phyloP scores from a whole-genome alignment of 495 filamentous ascomycete genomes.

The Penicillium antarcticum region DNA sequence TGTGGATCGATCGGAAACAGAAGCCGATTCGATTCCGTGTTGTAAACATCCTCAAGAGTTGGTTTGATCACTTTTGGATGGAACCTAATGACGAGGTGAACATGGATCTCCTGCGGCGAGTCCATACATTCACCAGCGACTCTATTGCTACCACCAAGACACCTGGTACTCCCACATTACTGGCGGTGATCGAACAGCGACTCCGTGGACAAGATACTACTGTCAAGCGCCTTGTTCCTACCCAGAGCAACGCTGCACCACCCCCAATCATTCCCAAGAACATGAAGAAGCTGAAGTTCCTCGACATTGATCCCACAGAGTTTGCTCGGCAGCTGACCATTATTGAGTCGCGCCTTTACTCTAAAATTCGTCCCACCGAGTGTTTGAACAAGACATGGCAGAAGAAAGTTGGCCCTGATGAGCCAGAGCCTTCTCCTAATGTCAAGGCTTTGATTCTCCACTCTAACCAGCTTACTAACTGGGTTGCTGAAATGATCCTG shows the following conservation, averaged over 20 bases:
- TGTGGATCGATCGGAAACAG: conserved; percentile 92
- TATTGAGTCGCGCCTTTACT: conserved; percentile 91
- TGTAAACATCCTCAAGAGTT: conserved; percentile 95
- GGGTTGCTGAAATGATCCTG: conserved; percentile 99
- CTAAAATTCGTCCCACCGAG: conserved; percentile 91
- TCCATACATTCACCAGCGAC: conserved; percentile 87
- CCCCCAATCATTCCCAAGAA: conserved; percentile 94
- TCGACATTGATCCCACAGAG: conserved; percentile 93
- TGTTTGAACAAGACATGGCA: conserved; percentile 99
- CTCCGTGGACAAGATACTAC: conserved; percentile 81
- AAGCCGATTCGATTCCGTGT: conserved; percentile 92
- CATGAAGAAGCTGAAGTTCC: conserved; percentile 98
- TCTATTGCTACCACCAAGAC: conserved; percentile 90
- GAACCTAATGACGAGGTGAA: conserved; percentile 81
- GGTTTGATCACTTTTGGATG: conserved; percentile 99
- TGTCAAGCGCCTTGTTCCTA: conserved; percentile 82
- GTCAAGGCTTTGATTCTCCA: conserved; percentile 95
- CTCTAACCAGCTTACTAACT: conserved; percentile 97
- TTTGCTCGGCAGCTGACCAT: conserved; percentile 96
- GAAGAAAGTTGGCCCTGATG: conserved; percentile 79
- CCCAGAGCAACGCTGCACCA: conserved; percentile 72
- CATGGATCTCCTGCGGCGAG: conserved; percentile 78
- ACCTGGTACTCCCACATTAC: conserved; percentile 74
- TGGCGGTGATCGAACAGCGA: conserved; percentile 82
- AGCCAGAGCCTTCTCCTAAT: conserved; percentile 87